Conservation (phyloP, 352 stramenopile species). For the Saprolegnia parasitica region DNA sequence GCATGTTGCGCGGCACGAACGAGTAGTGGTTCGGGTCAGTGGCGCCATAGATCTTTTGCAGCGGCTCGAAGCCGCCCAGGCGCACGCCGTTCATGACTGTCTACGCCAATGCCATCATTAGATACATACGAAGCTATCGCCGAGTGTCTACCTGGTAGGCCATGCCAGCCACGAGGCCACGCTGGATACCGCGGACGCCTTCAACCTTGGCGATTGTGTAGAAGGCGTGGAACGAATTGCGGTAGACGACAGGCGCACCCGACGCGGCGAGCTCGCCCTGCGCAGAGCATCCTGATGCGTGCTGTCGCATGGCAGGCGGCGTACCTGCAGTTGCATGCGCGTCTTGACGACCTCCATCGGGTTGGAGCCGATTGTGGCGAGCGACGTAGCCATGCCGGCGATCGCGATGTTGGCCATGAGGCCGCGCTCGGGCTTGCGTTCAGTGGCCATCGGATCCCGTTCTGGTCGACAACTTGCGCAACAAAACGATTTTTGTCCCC, state of each 20-base stretch:
- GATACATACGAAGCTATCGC: too few species aligned
- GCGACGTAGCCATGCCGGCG: slow-evolving; percentile 56
- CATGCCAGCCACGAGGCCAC: slow-evolving; percentile 68
- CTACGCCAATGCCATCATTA: slow-evolving; percentile 30
- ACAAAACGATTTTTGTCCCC: background rate
- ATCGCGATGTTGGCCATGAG: slow-evolving; percentile 48
- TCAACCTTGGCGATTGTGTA: slow-evolving; percentile 77
- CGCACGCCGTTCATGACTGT: slow-evolving; percentile 76
- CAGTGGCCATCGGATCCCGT: background rate
- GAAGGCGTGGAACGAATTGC: slow-evolving; percentile 83
- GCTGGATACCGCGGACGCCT: slow-evolving; percentile 70
- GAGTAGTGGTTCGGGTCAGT: slow-evolving; percentile 70
- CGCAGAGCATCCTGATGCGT: background rate
- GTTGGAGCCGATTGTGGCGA: slow-evolving; percentile 73
- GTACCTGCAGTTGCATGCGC: slow-evolving; percentile 72
- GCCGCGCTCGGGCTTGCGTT: slow-evolving; percentile 4
- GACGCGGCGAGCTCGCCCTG: slow-evolving; percentile 68
- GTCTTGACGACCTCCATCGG: slow-evolving; percentile 90
- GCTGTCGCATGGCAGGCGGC: background rate
- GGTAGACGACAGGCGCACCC: slow-evolving; percentile 55
- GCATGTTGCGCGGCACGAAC: slow-evolving; percentile 72
- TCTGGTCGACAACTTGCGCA: background rate
- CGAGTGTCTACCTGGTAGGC: slow-evolving; percentile 53
- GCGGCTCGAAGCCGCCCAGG: slow-evolving; percentile 69
- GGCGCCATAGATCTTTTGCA: slow-evolving; percentile 73